Conservation (phyloP, 2,329 filamentous ascomycete species). For the Graphilbum sp. region DNA sequence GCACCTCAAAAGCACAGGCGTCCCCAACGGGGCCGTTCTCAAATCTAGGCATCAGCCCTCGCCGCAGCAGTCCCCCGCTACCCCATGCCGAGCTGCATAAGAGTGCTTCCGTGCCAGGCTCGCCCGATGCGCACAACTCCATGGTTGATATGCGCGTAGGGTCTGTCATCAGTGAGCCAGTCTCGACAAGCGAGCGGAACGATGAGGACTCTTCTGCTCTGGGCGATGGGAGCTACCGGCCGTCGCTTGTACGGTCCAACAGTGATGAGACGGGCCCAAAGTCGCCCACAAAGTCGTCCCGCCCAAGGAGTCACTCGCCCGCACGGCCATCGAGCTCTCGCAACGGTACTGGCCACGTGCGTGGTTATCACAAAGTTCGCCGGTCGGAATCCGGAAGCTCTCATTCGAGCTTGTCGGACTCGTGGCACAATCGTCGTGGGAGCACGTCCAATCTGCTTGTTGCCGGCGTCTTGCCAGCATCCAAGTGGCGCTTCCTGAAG, state of each 20-base stretch:
- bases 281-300: slow-evolving; percentile 25
- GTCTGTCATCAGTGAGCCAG: slow-evolving; percentile 38
- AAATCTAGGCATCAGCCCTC: slow-evolving; percentile 28
- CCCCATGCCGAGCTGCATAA: slow-evolving; percentile 46
- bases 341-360: slow-evolving; percentile 51
- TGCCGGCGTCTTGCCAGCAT: slow-evolving; percentile 56
- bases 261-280: slow-evolving; percentile 24
- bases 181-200: slow-evolving; percentile 19
- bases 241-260: slow-evolving; percentile 29
- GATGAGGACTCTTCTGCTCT: slow-evolving; percentile 14
- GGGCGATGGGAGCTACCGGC: slow-evolving; percentile 20
- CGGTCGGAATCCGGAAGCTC: slow-evolving; percentile 88
- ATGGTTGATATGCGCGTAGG: slow-evolving; percentile 36
- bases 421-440: slow-evolving; percentile 46
- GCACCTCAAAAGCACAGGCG: slow-evolving; percentile 71
- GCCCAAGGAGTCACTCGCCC: slow-evolving; percentile 67
- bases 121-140: slow-evolving; percentile 31
- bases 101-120: slow-evolving; percentile 54
- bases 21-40: slow-evolving; percentile 50
- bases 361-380: slow-evolving; percentile 58
- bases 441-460: slow-evolving; percentile 66
- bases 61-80: slow-evolving; percentile 47
- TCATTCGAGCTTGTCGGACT: slow-evolving; percentile 58
- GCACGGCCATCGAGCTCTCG: slow-evolving; percentile 60
- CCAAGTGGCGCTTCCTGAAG: slow-evolving; percentile 89